Evolutionary conservation across 2,329 filamentous ascomycete species (phyloP), one percentile per base, ranked within the genome.

Genomic region (Apiospora sp.): DNA sequence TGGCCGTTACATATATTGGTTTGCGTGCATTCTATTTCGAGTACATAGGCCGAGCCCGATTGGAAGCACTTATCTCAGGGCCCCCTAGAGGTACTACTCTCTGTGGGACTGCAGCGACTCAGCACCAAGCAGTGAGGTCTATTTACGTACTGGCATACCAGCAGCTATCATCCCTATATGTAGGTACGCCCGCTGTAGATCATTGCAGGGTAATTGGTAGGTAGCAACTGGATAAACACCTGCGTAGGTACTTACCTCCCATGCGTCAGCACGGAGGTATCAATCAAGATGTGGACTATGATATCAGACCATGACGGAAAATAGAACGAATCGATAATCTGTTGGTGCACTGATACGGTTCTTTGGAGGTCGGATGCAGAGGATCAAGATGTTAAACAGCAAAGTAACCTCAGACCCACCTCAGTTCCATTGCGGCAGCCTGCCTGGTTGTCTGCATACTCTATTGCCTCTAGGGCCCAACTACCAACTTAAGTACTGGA

Each of bases 111-210:
- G 12, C 27, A 8, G 51, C 51, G 30, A 27, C 51, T 51, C 37
- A 41, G 37, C 37, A 10, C 37, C 4, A 14, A 27, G 51, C 51
- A 58, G 24, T 30, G 51, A 58, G 27, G 27, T 58, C 51, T 58
- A 58, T 58, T 58, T 58, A 22, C 51, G 51, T 58, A 58, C 51
- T 19, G 51, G n/a, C n/a, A n/a, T n/a, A n/a, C 27, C 19, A 34
- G 34, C 51, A 58, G 51, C 51, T 58, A n/a, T 49, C 46, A 8
- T 49, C 46, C 37, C 37, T 41, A 41, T 41, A 41, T 41, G 37
- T 10, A 41, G 8, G 37, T 10, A 41, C 37, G 4, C 16, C 51
- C 51, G 13, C 51, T 30, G 51, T 24, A 30, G 51, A 58, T 58
- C 24, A 58, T 58, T 48, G 44, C 22, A 48, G 22, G 16, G 22